These are phyloP conservation scores for Raffaelea arxii DNA, from an alignment of 2,329 filamentous ascomycete species.

Conservation along the genomic window DNA sequence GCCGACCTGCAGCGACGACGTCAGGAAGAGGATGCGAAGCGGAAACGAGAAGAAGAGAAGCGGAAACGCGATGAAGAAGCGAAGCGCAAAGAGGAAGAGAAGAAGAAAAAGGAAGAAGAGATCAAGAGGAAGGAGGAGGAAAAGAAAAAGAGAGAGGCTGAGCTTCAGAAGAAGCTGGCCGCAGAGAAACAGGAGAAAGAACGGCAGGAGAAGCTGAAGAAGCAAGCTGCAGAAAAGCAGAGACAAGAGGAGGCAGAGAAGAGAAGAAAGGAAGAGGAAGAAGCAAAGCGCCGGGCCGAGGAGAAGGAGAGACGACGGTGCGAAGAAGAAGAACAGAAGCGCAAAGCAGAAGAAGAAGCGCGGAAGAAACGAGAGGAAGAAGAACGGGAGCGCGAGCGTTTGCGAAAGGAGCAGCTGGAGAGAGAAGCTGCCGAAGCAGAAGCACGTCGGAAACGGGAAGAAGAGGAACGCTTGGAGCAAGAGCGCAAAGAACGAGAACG, in stretches of 20 bases:
- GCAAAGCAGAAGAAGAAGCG: conserved; percentile 21
- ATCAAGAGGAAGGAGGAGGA: conserved; percentile 21
- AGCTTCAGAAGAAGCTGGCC: conserved; percentile 15
- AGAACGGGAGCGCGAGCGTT: conserved; percentile 38
- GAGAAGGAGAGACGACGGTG: conserved; percentile 18
- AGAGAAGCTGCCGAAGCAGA: conserved; percentile 39
- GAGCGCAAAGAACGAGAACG: conserved; percentile 17
- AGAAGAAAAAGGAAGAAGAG: conserved; percentile 27
- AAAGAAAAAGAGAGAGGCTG: conserved; percentile 15
- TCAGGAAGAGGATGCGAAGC: conserved; percentile 21
- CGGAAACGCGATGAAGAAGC: conserved; percentile 22
- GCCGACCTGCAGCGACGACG: conserved; percentile 18
- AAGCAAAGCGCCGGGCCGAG: conserved; percentile 21
- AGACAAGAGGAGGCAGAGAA: conserved; percentile 24
- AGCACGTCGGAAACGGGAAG: conserved; percentile 39
- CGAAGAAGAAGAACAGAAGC: conserved; percentile 19
- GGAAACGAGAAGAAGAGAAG: conserved; percentile 21
- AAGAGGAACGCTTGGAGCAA: conserved; percentile 33
- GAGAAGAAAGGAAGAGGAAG: conserved; percentile 20
- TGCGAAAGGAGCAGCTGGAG: conserved; percentile 33
- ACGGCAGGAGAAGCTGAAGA: conserved; percentile 16
- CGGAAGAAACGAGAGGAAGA: conserved; percentile 31
- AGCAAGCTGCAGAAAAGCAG: conserved; percentile 17
- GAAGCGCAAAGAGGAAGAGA: conserved; percentile 17
- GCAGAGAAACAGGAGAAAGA: conserved; percentile 20